Base-by-base conservation (phyloP, 2,329 filamentous ascomycete genomes). In the Dothideomycetidae sp. region DNA sequence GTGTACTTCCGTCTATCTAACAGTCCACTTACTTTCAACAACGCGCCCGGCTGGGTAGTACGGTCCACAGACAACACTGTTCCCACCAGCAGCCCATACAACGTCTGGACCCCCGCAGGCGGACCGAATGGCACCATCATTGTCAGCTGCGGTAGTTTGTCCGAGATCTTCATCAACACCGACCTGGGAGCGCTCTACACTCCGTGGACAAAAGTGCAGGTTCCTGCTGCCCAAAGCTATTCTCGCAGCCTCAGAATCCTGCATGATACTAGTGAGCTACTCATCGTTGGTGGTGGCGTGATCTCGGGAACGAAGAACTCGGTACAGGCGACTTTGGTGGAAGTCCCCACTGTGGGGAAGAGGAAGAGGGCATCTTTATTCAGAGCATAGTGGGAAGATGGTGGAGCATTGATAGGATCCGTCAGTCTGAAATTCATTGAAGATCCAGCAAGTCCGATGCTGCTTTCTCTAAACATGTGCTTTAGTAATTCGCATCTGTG, bases 1-100 rank as follows among this genome's bases (percentile, higher is more conserved):
- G 55, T 71, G 11, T 68, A 68, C 58, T 72, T 66, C 56, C 65
- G 66, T 36, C 60, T 71, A 37, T 56, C 59, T 4, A 48, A 51
- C 4, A 55, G 67, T 41, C 68, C 69, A 0, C 56, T 63, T 41
- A 53, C 57, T 13, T 71, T 71, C 48, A 53, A 59, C 36, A 47
- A 54, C 4, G 60, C 56, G 3, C 50, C 54, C 1, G 61, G 58
- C 10, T 48, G 55, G 10, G 53, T 56, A n/a, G 54, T 71, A 9
- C 52, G 59, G 14, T 57, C 62, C 1, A 61, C 55, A 0, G 62
- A 64, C 37, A 64, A 61, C n/a, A 63, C 58, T 1, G 48, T 60
- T 5, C 61, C 68, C 0, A 58, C 48, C 1, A 59, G 62, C 4
- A 64, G 60, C 1, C 69, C 69, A 1, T 71, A 71, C 44, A 60